Base-by-base conservation (phyloP, 2,329 filamentous ascomycete genomes). In the Huntiella moniliformis region DNA sequence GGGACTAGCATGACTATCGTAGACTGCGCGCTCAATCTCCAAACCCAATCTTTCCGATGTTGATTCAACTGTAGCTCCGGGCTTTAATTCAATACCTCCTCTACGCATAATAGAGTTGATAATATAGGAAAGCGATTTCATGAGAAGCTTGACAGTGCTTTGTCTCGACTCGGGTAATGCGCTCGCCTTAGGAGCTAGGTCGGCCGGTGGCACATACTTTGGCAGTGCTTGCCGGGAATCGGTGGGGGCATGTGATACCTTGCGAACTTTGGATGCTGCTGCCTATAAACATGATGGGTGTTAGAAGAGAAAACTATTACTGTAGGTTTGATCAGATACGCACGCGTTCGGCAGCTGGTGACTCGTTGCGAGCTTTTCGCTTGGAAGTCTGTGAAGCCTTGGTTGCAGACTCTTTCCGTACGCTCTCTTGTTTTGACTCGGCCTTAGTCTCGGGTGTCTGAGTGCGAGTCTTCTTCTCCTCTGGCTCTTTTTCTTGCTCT, bases 1-100 rank as follows among this genome's bases (percentile, higher is more conserved):
- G 17, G 67, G 63, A 32, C 62, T 63, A 0, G 67, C 64, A 47
- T 78, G 71, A 0, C 67, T 68, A 51, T 73, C 71, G 48, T 70
- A 65, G 11, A 78, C 71, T 3, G 74, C 74, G 54, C 84, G 75
- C 63, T 95, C 87, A 51, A 96, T 80, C 52, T 84, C 73, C 18
- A 94, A 64, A 11, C 82, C 82, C 39, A 87, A 70, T 16, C 71
- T 71, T 56, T 82, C 77, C 8, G 80, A 77, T 49, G 82, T 65
- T 7, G 69, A 68, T 42, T 79, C 75, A 11, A 73, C 66, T 0
- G 74, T 75, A 46, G 76, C 68, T 40, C 73, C 79, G 43, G 77
- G 69, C 1, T 77, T 70, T 13, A 86, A 63, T 18, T 66, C 63
- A 53, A 79, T 78, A 7, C 73, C 66, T 12, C 74, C 72, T 46